Conservation (phyloP, 2,329 filamentous ascomycete species). For the Pseudocercospora eumusae region DNA sequence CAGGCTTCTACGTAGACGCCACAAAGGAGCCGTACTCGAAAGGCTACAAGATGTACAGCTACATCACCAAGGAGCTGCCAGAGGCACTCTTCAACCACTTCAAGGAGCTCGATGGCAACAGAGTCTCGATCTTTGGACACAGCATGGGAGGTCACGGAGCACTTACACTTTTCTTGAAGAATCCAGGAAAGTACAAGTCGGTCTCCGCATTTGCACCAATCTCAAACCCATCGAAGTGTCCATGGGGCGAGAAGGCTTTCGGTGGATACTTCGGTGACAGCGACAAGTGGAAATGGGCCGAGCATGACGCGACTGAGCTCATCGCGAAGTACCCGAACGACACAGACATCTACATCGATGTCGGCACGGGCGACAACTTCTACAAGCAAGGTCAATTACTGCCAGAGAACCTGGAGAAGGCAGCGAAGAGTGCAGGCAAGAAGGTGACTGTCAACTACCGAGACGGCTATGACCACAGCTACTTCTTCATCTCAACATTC, state of each 20-base stretch:
- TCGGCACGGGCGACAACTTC: conserved; percentile 93
- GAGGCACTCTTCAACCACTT: conserved; percentile 71
- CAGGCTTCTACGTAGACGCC: conserved; percentile 93
- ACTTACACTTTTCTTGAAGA: conserved; percentile 85
- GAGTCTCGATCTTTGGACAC: conserved; percentile 87
- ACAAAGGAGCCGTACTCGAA: conserved; percentile 69
- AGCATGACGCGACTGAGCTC: conserved; percentile 90
- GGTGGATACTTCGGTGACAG: conserved; percentile 79
- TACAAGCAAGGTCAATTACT: conserved; percentile 92
- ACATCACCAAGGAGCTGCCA: conserved; percentile 88
- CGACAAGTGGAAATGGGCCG: conserved; percentile 74
- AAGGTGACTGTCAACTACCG: conserved; percentile 82
- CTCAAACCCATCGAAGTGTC: conserved; percentile 59
- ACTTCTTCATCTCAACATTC: conserved; percentile 94
- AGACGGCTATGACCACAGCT: conserved; percentile 92
- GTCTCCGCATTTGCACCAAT: conserved; percentile 32
- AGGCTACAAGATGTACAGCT: conserved; percentile 93
- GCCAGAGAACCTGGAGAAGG: conserved; percentile 86
- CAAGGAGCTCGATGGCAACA: conserved; percentile 65
- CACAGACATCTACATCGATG: conserved; percentile 81
- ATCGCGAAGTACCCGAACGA: conserved; percentile 72
- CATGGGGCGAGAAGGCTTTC: conserved; percentile 97
- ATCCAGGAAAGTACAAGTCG: conserved; percentile 76
- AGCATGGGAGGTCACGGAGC: conserved; percentile 98
- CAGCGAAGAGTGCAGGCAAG: conserved; percentile 72